Evolutionary conservation across 148 eudicot genomes (phyloP).

Genomic region (Dysphania ambrosioides): DNA sequence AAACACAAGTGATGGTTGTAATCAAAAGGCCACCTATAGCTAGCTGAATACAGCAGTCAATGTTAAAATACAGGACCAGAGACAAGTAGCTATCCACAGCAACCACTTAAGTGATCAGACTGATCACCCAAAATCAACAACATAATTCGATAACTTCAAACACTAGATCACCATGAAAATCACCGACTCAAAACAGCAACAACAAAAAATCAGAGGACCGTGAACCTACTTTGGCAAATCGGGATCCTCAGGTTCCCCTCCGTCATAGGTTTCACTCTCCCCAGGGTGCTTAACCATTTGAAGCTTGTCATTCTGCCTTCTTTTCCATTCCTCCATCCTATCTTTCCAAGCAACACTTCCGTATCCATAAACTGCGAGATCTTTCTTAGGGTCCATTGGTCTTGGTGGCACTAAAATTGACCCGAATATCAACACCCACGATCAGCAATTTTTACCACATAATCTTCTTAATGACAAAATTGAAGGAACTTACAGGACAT

Average conservation of each 20-base stretch:
- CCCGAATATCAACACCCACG: not conserved
- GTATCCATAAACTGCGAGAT: slow-evolving; percentile 83
- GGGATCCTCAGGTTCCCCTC: slow-evolving; percentile 54
- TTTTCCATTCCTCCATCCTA: slow-evolving; percentile 91
- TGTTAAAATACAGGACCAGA: not conserved
- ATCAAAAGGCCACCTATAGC: slow-evolving; percentile 1
- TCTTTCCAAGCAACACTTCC: slow-evolving; percentile 98
- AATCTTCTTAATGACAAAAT: not conserved
- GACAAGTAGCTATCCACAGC: not conserved
- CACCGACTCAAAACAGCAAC: not conserved
- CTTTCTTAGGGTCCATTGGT: slow-evolving; percentile 87
- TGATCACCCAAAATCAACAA: not conserved
- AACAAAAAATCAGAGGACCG: not conserved
- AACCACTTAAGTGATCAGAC: slow-evolving; percentile 2
- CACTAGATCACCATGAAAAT: not conserved
- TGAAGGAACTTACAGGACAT: slow-evolving; percentile 53
- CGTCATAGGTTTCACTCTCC: slow-evolving; percentile 44
- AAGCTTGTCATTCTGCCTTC: slow-evolving; percentile 64
- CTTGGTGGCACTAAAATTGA: slow-evolving; percentile 61
- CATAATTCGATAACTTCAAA: not conserved
- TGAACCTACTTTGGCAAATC: slow-evolving; percentile 65
- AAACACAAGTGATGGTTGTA: slow-evolving; percentile 13
- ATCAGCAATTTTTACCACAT: not conserved
- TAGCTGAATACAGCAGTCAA: slow-evolving; percentile 1
- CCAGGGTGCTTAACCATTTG: slow-evolving; percentile 72